Base-by-base conservation (phyloP, 352 stramenopile species). In the Phytophthora citrophthora region DNA sequence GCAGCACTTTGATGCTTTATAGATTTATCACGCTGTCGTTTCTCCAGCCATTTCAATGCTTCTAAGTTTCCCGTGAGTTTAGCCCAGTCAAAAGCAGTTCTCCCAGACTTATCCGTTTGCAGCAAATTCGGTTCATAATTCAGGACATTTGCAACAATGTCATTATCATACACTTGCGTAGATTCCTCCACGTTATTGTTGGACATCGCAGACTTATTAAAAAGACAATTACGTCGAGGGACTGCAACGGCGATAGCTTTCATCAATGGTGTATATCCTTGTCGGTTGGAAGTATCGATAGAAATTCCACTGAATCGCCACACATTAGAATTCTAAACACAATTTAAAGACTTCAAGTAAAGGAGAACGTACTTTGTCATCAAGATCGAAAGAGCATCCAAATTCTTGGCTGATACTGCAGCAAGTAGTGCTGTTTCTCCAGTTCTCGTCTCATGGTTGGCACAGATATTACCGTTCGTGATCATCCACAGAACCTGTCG, bases 201-300 rank as follows among this genome's bases (percentile, higher is more conserved):
- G 13, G 41, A 46, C 41, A 50, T 31, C 0, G 18, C 16, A 12
- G 38, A 32, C 3, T 18, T 36, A 10, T 61, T 71, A 3, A 41
- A 2, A 10, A 24, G 23, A 26, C 27, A 8, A 29, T 12, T 64
- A 13, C 41, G 65, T 27, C 61, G 38, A 23, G 70, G 67, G 0
- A 76, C 62, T 6, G 79, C 77, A 5, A 68, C 74, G 1, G 81
- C 82, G 26, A 91, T 79, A 11, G 86, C 81, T 53, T 91, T 91
- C 81, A 93, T 94, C 16, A 94, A 57, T 24, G 83, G 71, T 8
- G 86, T 91, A 60, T 88, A 90, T 4, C 86, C 83, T 29, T 82
- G 76, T 23, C 64, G 57, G 47, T 81, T 94, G 16, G 56, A 46
- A 4, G 51, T 61, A 45, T 91, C 69, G 43, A 91, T 86, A 1